Evolutionary conservation across 2,329 filamentous ascomycete genomes (phyloP).

Genomic region (Calycina herbarum): DNA sequence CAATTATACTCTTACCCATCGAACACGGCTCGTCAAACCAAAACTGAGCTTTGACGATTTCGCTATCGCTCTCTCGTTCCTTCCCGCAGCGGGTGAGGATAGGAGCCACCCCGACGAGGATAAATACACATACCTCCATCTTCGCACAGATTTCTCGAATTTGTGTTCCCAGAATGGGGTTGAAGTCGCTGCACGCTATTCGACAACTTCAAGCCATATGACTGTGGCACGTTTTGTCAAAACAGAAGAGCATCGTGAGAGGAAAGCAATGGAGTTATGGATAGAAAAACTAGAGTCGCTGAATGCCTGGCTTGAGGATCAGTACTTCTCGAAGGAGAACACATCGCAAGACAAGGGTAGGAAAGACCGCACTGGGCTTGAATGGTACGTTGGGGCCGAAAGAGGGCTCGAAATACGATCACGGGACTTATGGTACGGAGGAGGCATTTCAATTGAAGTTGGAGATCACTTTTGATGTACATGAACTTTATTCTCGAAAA

Average conservation of each 20-base stretch:
- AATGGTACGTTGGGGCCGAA: slow-evolving; percentile 4
- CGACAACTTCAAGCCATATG: slow-evolving; percentile 8
- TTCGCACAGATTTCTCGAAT: neutral
- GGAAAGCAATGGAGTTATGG: slow-evolving; percentile 1
- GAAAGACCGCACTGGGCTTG: neutral
- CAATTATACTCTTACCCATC: neutral
- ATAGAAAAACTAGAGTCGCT: neutral
- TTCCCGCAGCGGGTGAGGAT: neutral
- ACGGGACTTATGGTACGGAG: neutral
- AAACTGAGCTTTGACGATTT: slow-evolving; percentile 1
- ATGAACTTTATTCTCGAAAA: no score
- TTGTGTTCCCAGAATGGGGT: neutral
- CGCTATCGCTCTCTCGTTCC: slow-evolving; percentile 3
- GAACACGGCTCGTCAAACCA: slow-evolving; percentile 3
- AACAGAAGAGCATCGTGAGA: neutral
- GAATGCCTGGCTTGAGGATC: slow-evolving; percentile 1
- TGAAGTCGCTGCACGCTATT: neutral
- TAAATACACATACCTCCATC: slow-evolving; percentile 7
- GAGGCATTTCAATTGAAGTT: neutral
- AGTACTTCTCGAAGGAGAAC: neutral
- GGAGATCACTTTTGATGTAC: neutral
- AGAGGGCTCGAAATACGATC: neutral
- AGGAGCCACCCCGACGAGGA: neutral
- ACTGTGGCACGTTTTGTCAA: neutral
- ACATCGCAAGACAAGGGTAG: neutral